A percentile compares a stretch with the other conserved stretches of the same genome.
These are phyloP conservation scores for Verticillium nubilum DNA, from an alignment of 2,329 filamentous ascomycete species.

Conservation along the genomic window DNA sequence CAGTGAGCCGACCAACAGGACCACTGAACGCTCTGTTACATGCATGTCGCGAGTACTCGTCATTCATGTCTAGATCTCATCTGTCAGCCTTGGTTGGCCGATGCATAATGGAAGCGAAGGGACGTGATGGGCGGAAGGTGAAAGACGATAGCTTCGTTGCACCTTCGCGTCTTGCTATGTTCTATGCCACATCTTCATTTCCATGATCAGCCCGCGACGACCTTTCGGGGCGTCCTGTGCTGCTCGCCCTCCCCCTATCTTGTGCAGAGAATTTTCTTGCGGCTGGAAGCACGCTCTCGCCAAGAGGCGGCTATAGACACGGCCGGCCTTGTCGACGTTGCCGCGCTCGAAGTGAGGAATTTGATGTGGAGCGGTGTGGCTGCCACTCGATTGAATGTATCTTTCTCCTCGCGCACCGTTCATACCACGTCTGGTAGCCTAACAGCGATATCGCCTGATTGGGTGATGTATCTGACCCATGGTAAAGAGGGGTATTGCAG, in stretches of 20 bases:
- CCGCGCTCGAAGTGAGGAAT: background rate
- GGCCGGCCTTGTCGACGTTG: background rate
- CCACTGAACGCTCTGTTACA: background rate
- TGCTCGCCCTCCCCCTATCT: background rate
- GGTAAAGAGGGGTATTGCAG: slow-evolving; percentile 96
- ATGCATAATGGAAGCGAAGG: background rate
- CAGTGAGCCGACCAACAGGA: background rate
- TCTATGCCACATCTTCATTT: background rate
- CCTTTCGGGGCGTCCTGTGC: background rate
- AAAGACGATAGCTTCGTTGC: background rate
- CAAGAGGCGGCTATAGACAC: background rate
- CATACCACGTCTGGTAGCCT: slow-evolving; percentile 85
- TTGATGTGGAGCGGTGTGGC: background rate
- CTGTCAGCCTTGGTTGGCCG: background rate
- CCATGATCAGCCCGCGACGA: background rate
- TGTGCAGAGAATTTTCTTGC: background rate
- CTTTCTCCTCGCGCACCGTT: slow-evolving; percentile 17
- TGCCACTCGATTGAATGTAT: background rate
- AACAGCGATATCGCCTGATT: slow-evolving; percentile 94
- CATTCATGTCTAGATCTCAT: background rate
- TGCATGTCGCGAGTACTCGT: background rate
- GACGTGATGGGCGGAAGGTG: background rate
- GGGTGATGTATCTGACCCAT: slow-evolving; percentile 98
- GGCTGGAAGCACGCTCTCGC: background rate
- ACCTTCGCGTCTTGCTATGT: background rate